Base-by-base conservation (phyloP, 2,329 filamentous ascomycete genomes). In the Colletotrichum falcatum region DNA sequence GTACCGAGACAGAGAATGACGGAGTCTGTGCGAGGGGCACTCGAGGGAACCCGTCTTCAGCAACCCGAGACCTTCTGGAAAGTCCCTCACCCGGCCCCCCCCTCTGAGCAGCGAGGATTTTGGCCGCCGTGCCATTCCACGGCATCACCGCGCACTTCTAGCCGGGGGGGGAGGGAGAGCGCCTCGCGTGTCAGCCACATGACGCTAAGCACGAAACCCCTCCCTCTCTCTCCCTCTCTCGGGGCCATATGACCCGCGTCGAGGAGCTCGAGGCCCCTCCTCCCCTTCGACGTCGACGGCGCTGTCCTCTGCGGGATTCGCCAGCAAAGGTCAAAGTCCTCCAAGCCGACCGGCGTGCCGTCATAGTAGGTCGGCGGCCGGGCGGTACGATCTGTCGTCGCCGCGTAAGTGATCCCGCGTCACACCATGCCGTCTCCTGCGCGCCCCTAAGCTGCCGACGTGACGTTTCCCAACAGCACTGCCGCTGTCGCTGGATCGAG, bases 381-480 rank as follows among this genome's bases (percentile, higher is more conserved):
- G 78, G 51, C 80, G 78, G 35, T 80, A 81, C 2, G 76, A 78
- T n/a, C 69, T 75, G 49, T 80, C 77, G 49, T 80, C 77, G 5
- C 77, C 78, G 20, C 71, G 74, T 63, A 78, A 79, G 0, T 78
- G 78, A 12, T 75, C 74, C 26, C 74, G 70, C 1, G 78, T 80
- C 37, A 78, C 79, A 18, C 78, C 78, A 59, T 79, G 79, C 37
- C 78, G 74, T 20, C 64, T 74, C 56, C 77, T 80, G 16, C 78
- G 75, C 5, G n/a, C 78, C 79, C 78, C 78, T 80, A 2, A n/a
- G n/a, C n/a, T n/a, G 78, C 78, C 20, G 75, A 78, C 9, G 79
- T 80, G n/a, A 81, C 68, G 59, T 80, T 79, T 8, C 79, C 79
- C 53, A 81, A 81, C 72, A 76, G 80, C 0, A 76, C 76, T 0